Conservation (phyloP, 495 filamentous ascomycete genomes). For the Aspergillus heteromorphus region DNA sequence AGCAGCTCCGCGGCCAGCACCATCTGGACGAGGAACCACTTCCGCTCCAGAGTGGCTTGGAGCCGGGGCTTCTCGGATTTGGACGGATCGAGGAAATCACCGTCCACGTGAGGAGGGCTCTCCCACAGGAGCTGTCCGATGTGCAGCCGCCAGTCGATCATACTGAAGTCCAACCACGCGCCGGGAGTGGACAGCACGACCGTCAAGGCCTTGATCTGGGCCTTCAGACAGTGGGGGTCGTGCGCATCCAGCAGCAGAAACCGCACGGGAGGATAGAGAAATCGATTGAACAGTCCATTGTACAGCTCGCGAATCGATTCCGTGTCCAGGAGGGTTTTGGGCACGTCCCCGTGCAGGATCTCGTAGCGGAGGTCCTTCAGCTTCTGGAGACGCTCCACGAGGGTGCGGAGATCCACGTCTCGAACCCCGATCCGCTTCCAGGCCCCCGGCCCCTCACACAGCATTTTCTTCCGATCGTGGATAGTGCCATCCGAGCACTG, state of each 20-base stretch:
- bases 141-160: slow-evolving; percentile 73
- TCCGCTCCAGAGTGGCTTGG: slow-evolving; percentile 50
- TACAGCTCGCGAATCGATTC: slow-evolving; percentile 41
- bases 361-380: slow-evolving; percentile 37
- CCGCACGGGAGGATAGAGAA: slow-evolving; percentile 34
- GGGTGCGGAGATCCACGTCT: slow-evolving; percentile 25
- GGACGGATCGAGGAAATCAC: slow-evolving; percentile 41
- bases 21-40: slow-evolving; percentile 77
- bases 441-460: slow-evolving; percentile 28
- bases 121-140: slow-evolving; percentile 82
- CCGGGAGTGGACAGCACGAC: slow-evolving; percentile 41
- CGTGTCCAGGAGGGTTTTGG: slow-evolving; percentile 38
- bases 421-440: slow-evolving; percentile 43
- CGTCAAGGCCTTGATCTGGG: slow-evolving; percentile 47
- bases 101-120: slow-evolving; percentile 42
- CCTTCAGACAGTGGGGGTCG: slow-evolving; percentile 38
- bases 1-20: slow-evolving; percentile 72
- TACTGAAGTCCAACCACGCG: slow-evolving; percentile 72
- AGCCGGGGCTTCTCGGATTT: slow-evolving; percentile 31
- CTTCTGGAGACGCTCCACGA: slow-evolving; percentile 40
- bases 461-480: slow-evolving; percentile 30
- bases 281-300: slow-evolving; percentile 38
- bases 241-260: slow-evolving; percentile 18
- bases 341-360: slow-evolving; percentile 25
- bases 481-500: slow-evolving; percentile 29